Conservation (phyloP, 371 early-diverging fungal species). For the Mucor piriformis region DNA sequence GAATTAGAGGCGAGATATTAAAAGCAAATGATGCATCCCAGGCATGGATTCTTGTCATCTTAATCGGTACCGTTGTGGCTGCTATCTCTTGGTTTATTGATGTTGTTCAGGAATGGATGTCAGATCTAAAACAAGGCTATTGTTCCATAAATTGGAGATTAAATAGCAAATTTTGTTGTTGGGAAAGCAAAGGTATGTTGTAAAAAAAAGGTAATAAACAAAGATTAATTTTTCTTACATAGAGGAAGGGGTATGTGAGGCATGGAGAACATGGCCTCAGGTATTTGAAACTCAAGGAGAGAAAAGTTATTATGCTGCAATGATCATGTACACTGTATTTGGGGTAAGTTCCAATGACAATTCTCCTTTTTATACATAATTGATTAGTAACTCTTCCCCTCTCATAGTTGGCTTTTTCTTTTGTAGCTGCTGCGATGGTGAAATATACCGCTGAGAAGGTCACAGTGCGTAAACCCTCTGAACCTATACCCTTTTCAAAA, state of each 20-base stretch:
- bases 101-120: conserved; percentile 78
- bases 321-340: conserved; percentile 41
- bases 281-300: conserved; percentile 32
- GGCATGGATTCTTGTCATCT: conserved; percentile 83
- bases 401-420: conserved; percentile 38
- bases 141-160: conserved; percentile 85
- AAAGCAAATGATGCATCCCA: conserved; percentile 77
- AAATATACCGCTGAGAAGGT: conserved; percentile 50
- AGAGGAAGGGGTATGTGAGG: conserved; percentile 34
- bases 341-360: conserved; percentile 36
- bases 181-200: conserved; percentile 62
- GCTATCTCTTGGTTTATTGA: conserved; percentile 86
- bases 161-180: conserved; percentile 92
- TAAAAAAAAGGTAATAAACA: conserved; percentile 1
- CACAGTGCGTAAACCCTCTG: conserved; percentile 28
- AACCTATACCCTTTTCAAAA: conserved; percentile 21
- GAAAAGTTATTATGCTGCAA: conserved; percentile 32
- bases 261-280: conserved; percentile 50
- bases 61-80: conserved; percentile 67
- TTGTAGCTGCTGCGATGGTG: conserved; percentile 43
- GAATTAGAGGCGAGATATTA: conserved; percentile 59
- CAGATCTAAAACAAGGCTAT: conserved; percentile 82
- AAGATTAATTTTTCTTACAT: not conserved
- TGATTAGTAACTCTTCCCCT: not conserved
- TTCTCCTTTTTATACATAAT: not conserved